Evolutionary conservation across 345 rosid genomes (phyloP), one percentile per base, ranked within the genome.

Genomic region (Eucalyptus pauciflora): DNA sequence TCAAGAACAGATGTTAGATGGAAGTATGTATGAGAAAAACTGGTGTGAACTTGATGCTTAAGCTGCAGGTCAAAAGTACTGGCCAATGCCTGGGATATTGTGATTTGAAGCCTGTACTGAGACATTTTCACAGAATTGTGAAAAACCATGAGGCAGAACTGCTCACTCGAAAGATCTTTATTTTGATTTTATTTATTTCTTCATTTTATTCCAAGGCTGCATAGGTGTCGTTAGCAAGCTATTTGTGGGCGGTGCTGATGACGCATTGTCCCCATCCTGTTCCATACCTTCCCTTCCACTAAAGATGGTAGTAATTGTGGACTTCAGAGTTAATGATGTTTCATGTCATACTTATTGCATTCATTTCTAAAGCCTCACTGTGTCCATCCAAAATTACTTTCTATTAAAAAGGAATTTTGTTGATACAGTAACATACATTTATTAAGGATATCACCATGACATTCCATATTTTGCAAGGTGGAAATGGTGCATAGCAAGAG

Each of bases 401-500:
- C 83, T 13, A 3, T 76, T 76, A 41, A 10, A 41, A 45, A 76
- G 83, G 83, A 76, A 41, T 76, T 48, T 45, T 76, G 83, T 41
- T 37, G 83, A 76, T 12, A 41, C 48, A 41, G 85, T 76, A 76
- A 41, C 29, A 10, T 41, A 20, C 50, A 33, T 52, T 86, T 50
- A 33, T 50, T 58, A 31, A 86, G 62, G 60, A 20, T 16, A 20
- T 43, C 87, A 52, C 25, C 45, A 10, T 31, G 46, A 54, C 81
- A 58, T 89, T 93, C 87, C 37, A 27, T 86, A 52, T 52, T 79
- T 87, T 89, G 13, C 54, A 45, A 98, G 99, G 99, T 97, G 92
- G 99, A 98, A 91, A 97, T 98, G 98, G 97, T 95, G 91, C 96
- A 94, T 88, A 92, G 94, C 92, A 96, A 94, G 91, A 95, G 99